Evolutionary conservation across 2,329 filamentous ascomycete genomes (phyloP).

Genomic region (Leptosphaerulina australis): DNA sequence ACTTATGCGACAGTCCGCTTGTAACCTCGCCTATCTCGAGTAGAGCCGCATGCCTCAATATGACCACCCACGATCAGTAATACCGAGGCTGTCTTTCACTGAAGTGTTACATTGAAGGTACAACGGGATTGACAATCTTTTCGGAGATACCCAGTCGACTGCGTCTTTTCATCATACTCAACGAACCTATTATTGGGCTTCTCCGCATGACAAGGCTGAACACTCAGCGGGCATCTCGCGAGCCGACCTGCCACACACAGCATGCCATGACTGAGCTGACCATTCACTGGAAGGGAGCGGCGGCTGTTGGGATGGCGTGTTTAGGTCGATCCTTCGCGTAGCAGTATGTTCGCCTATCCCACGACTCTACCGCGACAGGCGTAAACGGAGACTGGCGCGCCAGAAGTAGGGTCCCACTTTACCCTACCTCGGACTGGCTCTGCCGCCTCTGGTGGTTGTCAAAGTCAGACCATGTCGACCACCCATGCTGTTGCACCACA

Average conservation of each 20-base stretch:
- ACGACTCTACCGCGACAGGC: background rate
- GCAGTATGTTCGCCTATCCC: slow-evolving; percentile 2
- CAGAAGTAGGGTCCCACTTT: slow-evolving; percentile 26
- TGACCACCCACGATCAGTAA: background rate
- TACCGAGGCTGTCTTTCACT: background rate
- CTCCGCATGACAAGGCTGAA: slow-evolving; percentile 7
- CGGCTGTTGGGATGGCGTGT: slow-evolving; percentile 1
- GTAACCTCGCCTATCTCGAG: slow-evolving; percentile 22
- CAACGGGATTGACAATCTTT: background rate
- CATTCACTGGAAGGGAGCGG: slow-evolving; percentile 7
- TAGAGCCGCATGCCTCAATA: slow-evolving; percentile 30
- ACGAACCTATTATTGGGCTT: slow-evolving; percentile 3
- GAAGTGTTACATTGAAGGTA: background rate
- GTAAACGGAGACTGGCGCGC: slow-evolving; percentile 23
- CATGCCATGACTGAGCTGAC: background rate
- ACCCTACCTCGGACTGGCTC: slow-evolving; percentile 24
- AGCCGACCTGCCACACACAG: background rate
- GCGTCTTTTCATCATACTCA: slow-evolving; percentile 6
- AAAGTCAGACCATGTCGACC: slow-evolving; percentile 24
- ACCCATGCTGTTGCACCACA: slow-evolving; percentile 21
- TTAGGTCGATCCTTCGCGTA: slow-evolving; percentile 9
- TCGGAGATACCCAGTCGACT: slow-evolving; percentile 1
- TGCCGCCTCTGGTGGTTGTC: slow-evolving; percentile 31
- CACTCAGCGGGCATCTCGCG: background rate
- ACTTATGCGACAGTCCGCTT: slow-evolving; percentile 21